phyloP scores from a whole-genome alignment of 352 stramenopile species.

The Pythium volutum region DNA sequence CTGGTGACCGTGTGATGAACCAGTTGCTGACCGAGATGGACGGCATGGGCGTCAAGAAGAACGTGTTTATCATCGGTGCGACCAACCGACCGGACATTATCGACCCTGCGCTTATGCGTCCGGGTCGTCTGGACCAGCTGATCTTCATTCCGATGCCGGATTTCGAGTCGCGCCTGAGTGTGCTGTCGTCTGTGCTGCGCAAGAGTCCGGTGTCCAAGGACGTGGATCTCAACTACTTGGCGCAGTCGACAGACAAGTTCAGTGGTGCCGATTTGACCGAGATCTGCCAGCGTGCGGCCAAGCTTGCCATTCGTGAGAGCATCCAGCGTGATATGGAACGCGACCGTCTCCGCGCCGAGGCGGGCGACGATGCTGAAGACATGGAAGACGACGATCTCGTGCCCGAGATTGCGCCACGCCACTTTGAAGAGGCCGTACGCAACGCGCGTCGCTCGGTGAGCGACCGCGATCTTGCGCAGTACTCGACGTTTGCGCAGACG shows the following conservation, averaged over 20 bases:
- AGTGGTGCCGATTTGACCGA: conserved; percentile 99
- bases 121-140: conserved; percentile 93
- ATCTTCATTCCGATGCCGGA: conserved; percentile 98
- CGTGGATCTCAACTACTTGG: conserved; percentile 97
- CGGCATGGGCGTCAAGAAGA: conserved; percentile 98
- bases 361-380: conserved; percentile 84
- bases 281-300: conserved; percentile 99
- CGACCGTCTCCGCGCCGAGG: conserved; percentile 92
- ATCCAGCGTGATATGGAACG: conserved; percentile 98
- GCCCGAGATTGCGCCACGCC: conserved; percentile 90
- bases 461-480: conserved; percentile 95
- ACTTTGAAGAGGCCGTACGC: conserved; percentile 98
- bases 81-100: conserved; percentile 97
- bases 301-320: conserved; percentile 98
- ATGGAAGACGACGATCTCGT: conserved; percentile 96
- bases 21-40: conserved; percentile 99
- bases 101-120: conserved; percentile 96
- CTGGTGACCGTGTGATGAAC: conserved; percentile 99
- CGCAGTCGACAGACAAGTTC: conserved; percentile 97
- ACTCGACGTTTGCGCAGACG: conserved; percentile 86
- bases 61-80: conserved; percentile 98
- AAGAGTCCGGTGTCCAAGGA: conserved; percentile 98
- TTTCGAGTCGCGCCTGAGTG: conserved; percentile 94
- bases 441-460: conserved; percentile 97
- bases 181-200: conserved; percentile 95